Base-by-base conservation (phyloP, 768 basidiomycete species). In the Termitomyces sp. region DNA sequence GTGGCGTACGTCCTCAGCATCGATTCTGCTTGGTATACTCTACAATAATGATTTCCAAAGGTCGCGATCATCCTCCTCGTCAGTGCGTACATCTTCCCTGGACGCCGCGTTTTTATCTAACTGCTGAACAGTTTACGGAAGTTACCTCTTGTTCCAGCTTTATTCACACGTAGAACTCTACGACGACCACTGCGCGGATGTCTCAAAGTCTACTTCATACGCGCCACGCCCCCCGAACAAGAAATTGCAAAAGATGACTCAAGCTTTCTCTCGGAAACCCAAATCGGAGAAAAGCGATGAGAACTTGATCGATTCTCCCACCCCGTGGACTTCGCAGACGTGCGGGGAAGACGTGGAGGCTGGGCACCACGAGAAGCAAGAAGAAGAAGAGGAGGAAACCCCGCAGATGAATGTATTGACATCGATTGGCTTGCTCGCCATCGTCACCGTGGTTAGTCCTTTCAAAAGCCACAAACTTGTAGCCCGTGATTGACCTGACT, bases 81-180 rank as follows among this genome's bases (percentile, higher is more conserved):
- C 71, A 87, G 88, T 90, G 68, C 59, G 85, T 61, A 9, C 1
- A 2, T 38, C 46, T 24, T 43, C 18, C 50, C 54, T 18, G 8
- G 18, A 3, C 20, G 6, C 7, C 22, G 16, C 54, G 10, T 74
- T 72, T 77, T 76, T 74, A 2, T 74, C 77, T 63, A 72, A 76
- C 28, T 64, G 32, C 33, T 46, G n/a, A 79, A 24, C 33, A 92
- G 88, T 91, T 58, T 93, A 93, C 67, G 74, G 64, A 2, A 79
- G 77, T n/a, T 91, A 88, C 64, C 80, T 92, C n/a, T 68, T 84
- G 49, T 92, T 92, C 75, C 91, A 92, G 65, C 77, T 90, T 0
- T 86, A 79, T 66, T 90, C 91, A 0, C 92, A 94, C 67, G 77
- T 85, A 3, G 70, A 76, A 32, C 76, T 94, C 14, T 94, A 90